These are phyloP conservation scores for Malassezia caprae DNA, from an alignment of 1,284 basidiomycete genomes.

Conservation along the genomic window DNA sequence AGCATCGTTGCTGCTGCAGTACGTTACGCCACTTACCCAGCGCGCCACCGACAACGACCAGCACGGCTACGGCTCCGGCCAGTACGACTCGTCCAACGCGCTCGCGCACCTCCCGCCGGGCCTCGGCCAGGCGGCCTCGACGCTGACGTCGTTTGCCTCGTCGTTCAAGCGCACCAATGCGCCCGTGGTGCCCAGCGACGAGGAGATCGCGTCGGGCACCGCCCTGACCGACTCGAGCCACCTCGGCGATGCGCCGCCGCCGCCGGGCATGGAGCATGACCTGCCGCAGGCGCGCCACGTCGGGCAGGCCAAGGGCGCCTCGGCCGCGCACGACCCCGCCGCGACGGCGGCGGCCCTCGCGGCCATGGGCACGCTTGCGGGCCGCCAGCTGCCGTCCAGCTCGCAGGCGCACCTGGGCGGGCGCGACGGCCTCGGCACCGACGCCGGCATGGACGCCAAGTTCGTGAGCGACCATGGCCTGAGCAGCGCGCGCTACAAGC, in stretches of 20 bases:
- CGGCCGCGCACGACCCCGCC: conserved; percentile 23
- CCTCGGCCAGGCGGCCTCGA: conserved; percentile 34
- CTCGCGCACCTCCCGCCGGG: conserved; percentile 21
- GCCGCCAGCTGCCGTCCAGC: conserved; percentile 17
- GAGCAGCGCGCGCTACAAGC: conserved; percentile 16
- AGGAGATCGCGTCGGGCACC: conserved; percentile 7
- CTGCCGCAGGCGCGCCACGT: conserved; percentile 12
- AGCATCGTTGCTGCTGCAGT: conserved; percentile 38
- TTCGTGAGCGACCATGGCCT: conserved; percentile 19
- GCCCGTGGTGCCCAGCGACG: conserved; percentile 8
- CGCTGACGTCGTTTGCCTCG: conserved; percentile 34
- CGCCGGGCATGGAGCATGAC: conserved; percentile 21
- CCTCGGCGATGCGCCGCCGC: conserved; percentile 20
- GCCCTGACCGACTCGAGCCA: conserved; percentile 4
- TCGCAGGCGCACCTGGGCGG: conserved; percentile 9
- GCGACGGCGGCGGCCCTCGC: conserved; percentile 36
- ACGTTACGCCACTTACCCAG: conserved; percentile 13
- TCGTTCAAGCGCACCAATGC: conserved; percentile 30
- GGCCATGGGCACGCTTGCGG: conserved; percentile 30
- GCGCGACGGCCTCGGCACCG: conserved; percentile 17
- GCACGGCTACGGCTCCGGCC: conserved; percentile 1
- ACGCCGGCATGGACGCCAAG: conserved; percentile 18
- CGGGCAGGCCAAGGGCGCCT: conserved; percentile 7
- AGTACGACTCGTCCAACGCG: conserved; percentile 13
- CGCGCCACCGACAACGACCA: conserved; percentile 20